phyloP scores from a whole-genome alignment of 2,329 filamentous ascomycete species.

The Aspergillus sp. region DNA sequence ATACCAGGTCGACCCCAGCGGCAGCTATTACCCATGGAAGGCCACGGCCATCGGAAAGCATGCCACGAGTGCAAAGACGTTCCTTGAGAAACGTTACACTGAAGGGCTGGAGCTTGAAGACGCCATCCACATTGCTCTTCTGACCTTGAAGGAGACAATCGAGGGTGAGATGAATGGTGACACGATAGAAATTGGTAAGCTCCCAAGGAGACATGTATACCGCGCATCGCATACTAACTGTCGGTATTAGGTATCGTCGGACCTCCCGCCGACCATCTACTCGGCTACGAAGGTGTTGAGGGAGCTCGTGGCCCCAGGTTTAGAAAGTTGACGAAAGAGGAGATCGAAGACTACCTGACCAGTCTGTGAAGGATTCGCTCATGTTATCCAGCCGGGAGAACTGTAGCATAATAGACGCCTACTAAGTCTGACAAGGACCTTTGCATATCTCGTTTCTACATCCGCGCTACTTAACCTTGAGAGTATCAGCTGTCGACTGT shows the following conservation, averaged over 20 bases:
- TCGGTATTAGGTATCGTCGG: conserved; percentile 78
- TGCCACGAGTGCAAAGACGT: conserved; percentile 96
- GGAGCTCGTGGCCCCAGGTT: conserved; percentile 45
- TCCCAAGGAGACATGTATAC: not conserved
- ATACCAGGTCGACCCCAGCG: conserved; percentile 98
- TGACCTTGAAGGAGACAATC: conserved; percentile 98
- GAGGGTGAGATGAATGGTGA: conserved; percentile 99
- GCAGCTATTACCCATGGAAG: conserved; percentile 99
- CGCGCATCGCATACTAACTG: not conserved
- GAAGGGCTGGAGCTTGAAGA: conserved; percentile 96
- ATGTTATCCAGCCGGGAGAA: conserved; percentile 17
- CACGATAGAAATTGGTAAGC: conserved; percentile 92
- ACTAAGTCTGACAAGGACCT: conserved; percentile 23
- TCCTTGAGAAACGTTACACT: conserved; percentile 98
- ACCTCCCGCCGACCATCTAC: conserved; percentile 85
- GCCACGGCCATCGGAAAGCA: conserved; percentile 98
- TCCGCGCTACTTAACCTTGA: not conserved
- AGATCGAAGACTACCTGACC: conserved; percentile 99
- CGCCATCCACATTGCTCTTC: conserved; percentile 93
- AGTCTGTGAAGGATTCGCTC: conserved; percentile 69
- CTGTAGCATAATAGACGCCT: conserved; percentile 29
- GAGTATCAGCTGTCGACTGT: not conserved
- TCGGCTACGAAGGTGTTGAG: conserved; percentile 67
- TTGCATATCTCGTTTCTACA: conserved; percentile 1
- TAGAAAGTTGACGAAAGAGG: conserved; percentile 81